These are phyloP conservation scores for Colletotrichum sp. DNA, from an alignment of 2,329 filamentous ascomycete genomes.

Conservation along the genomic window DNA sequence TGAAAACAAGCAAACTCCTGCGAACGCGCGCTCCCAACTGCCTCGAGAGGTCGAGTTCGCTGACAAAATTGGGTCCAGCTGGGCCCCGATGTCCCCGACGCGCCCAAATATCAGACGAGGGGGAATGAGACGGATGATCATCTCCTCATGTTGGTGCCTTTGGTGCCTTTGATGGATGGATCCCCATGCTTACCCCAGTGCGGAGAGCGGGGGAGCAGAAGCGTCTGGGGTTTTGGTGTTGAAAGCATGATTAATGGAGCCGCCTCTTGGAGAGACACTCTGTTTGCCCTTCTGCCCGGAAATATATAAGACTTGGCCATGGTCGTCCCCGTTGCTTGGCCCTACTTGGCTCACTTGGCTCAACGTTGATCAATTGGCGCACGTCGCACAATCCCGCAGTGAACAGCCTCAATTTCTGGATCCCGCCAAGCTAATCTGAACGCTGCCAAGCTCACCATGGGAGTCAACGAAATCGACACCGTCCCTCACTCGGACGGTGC, in stretches of 20 bases:
- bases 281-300: not conserved
- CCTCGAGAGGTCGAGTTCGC: not conserved
- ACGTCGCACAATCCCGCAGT: not conserved
- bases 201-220: not conserved
- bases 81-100: not conserved
- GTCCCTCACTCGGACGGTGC: not conserved
- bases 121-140: not conserved
- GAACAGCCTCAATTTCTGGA: not conserved
- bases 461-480: conserved; percentile 6
- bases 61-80: not conserved
- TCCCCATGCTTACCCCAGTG: not conserved
- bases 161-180: not conserved
- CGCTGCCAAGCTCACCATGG: not conserved
- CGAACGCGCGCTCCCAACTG: not conserved
- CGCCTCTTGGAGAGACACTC: not conserved
- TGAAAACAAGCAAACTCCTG: not conserved
- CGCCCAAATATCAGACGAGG: not conserved
- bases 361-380: not conserved
- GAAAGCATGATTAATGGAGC: not conserved
- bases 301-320: not conserved
- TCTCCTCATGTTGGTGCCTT: not conserved
- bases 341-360: not conserved
- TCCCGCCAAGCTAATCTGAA: not conserved
- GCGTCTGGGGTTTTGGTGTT: not conserved
- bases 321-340: not conserved